Evolutionary conservation across 1,284 basidiomycete genomes (phyloP).

Genomic region (Ceratobasidium sp.): DNA sequence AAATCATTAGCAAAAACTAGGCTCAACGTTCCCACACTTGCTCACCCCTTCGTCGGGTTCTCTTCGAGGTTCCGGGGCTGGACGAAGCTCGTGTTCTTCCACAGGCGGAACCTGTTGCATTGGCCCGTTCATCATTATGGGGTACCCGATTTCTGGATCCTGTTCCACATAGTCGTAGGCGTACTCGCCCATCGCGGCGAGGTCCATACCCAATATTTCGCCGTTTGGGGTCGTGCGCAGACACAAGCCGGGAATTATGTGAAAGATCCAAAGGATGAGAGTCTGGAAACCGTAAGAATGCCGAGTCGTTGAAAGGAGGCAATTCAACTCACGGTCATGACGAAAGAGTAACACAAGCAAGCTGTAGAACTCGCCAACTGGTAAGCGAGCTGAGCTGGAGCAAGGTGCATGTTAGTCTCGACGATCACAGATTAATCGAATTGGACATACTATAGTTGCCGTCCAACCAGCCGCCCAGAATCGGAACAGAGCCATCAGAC

Average conservation of each 20-base stretch:
- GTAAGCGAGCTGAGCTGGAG: constrained; percentile 76
- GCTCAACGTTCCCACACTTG: too few species aligned
- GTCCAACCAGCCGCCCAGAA: constrained; percentile 51
- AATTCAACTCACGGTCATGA: constrained; percentile 70
- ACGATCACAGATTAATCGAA: background rate
- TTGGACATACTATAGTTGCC: constrained; percentile 66
- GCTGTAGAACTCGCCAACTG: constrained; percentile 85
- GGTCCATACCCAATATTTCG: constrained; percentile 93
- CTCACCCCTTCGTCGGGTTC: too few species aligned
- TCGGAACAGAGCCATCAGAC: constrained; percentile 66
- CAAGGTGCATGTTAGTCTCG: constrained; percentile 36
- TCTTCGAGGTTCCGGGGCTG: background rate
- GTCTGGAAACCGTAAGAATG: constrained; percentile 60
- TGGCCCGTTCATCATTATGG: background rate
- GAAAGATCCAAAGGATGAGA: constrained; percentile 90
- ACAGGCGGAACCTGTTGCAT: background rate
- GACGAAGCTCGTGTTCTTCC: constrained; percentile 8
- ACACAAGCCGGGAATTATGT: constrained; percentile 87
- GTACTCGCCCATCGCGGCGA: constrained; percentile 93
- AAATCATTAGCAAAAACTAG: too few species aligned
- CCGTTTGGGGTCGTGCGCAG: constrained; percentile 83
- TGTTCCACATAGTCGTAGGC: constrained; percentile 90
- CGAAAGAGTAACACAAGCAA: constrained; percentile 84
- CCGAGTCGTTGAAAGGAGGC: background rate
- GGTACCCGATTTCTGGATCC: constrained; percentile 62